Evolutionary conservation across 2,329 filamentous ascomycete genomes (phyloP).

Genomic region (Colletotrichum aenigma): DNA sequence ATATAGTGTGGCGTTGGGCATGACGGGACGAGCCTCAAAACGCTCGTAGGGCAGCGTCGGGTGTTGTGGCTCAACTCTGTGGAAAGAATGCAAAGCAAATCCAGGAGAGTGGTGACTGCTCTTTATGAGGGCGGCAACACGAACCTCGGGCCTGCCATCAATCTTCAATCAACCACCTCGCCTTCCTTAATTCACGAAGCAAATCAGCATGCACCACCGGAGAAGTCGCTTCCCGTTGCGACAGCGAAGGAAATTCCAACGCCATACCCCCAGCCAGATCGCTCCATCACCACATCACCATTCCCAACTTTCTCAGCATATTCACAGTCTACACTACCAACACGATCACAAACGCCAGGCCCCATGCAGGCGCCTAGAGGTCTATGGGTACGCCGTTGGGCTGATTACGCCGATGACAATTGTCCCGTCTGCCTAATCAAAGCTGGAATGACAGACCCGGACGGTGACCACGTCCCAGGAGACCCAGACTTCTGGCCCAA

Average conservation of each 20-base stretch:
- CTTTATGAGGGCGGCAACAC: not conserved
- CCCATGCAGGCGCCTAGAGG: not conserved
- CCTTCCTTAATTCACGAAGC: not conserved
- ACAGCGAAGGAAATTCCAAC: not conserved
- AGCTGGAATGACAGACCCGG: not conserved
- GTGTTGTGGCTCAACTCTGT: no score
- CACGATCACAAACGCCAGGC: not conserved
- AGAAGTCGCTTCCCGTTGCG: not conserved
- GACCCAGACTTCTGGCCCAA: no score
- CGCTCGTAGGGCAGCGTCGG: no score
- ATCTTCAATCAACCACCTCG: not conserved
- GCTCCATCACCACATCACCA: not conserved
- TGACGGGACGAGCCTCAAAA: no score
- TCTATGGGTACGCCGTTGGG: not conserved
- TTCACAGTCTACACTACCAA: not conserved
- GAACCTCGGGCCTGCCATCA: not conserved
- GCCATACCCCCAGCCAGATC: not conserved
- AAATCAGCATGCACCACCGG: not conserved
- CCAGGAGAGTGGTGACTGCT: not conserved
- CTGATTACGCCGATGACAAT: not conserved
- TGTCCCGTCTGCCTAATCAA: not conserved
- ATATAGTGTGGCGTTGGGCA: no score
- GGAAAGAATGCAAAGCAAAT: no score
- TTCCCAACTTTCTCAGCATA: not conserved
- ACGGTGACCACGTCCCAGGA: no score